Percentiles rank a stretch among this genome's conserved stretches.
Conservation (phyloP, 305 asterid species). For the Fraxinus platypoda region DNA sequence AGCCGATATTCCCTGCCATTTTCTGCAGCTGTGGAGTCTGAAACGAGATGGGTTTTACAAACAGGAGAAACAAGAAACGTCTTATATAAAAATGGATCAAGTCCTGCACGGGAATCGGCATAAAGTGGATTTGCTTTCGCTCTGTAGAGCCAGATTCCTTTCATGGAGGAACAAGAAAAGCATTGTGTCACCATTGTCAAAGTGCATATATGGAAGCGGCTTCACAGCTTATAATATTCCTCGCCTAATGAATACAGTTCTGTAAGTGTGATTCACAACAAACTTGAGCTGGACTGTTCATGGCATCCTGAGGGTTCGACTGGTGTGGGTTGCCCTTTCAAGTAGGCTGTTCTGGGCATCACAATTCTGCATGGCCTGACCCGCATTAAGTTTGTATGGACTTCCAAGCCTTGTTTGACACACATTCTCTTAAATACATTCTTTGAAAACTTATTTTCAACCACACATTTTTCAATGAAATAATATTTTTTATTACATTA, state of each 20-base stretch:
- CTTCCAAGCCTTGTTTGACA: too few relatives aligned
- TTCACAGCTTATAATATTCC: constrained; percentile 29
- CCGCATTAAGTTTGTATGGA: not conserved
- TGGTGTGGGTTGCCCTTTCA: not conserved
- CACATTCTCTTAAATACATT: too few relatives aligned
- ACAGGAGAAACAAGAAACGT: constrained; percentile 1
- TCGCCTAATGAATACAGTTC: constrained; percentile 14
- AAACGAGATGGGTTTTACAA: not conserved
- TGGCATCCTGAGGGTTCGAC: not conserved
- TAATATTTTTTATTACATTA: too few relatives aligned
- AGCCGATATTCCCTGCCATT: constrained; percentile 51
- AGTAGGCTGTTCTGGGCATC: not conserved
- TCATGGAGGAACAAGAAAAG: constrained; percentile 59
- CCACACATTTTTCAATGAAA: too few relatives aligned
- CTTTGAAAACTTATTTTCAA: too few relatives aligned
- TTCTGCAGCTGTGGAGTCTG: not conserved
- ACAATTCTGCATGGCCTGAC: not conserved
- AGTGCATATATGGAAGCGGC: not conserved
- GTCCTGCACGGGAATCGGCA: constrained; percentile 47
- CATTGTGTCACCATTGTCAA: constrained; percentile 16
- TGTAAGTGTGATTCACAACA: not conserved
- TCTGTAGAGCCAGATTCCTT: constrained; percentile 46
- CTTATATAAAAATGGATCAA: constrained; percentile 13
- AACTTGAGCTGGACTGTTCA: not conserved
- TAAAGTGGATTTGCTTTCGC: constrained; percentile 42